A percentile compares a stretch with the other conserved stretches of the same genome.
These are phyloP conservation scores for Nemania serpens DNA, from an alignment of 2,329 filamentous ascomycete genomes.

Conservation along the genomic window DNA sequence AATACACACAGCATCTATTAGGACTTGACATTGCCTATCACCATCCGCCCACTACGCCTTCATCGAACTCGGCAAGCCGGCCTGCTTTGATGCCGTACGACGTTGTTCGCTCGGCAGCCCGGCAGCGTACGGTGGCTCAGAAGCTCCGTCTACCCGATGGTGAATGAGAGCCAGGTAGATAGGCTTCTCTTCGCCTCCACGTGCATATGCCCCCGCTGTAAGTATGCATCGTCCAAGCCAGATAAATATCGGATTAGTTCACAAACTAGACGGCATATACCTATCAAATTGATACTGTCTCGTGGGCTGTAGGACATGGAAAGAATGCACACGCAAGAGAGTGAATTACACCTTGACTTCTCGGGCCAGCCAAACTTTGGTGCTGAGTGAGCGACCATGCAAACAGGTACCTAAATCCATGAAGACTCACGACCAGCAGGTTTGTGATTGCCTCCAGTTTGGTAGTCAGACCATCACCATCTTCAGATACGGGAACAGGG, in stretches of 20 bases:
- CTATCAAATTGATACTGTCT: no score
- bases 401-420: neutral
- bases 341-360: no score
- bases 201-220: neutral
- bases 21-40: neutral
- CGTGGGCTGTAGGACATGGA: no score
- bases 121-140: neutral
- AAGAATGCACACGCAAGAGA: no score
- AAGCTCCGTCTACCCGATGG: neutral
- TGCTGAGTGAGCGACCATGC: neutral
- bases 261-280: no score
- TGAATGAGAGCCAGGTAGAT: neutral
- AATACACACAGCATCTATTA: neutral
- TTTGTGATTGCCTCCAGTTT: neutral
- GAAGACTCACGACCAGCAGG: no score
- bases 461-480: conserved; percentile 1
- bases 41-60: no score
- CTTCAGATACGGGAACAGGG: neutral
- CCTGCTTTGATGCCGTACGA: no score
- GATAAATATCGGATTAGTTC: no score
- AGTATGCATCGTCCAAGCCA: neutral
- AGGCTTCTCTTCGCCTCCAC: neutral
- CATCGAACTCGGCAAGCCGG: neutral
- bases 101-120: neutral
- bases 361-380: no score